These are phyloP conservation scores for Pleurotus tuber-regium DNA, from an alignment of 768 basidiomycete species.

Conservation along the genomic window DNA sequence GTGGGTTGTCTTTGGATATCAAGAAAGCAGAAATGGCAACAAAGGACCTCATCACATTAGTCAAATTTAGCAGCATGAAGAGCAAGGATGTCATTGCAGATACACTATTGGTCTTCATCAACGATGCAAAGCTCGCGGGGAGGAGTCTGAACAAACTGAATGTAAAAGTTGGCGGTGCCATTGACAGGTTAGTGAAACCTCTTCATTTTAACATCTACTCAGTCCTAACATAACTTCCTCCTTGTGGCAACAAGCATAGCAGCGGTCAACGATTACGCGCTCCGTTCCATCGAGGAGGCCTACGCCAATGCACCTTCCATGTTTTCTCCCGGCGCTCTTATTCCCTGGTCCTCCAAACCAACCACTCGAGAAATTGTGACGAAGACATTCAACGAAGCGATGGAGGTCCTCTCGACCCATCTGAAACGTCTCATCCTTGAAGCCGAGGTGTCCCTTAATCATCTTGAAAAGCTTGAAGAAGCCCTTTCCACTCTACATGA, in stretches of 20 bases:
- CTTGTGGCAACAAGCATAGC: slow-evolving; percentile 56
- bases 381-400: slow-evolving; percentile 57
- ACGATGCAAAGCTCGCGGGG: slow-evolving; percentile 59
- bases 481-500: slow-evolving; percentile 56
- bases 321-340: slow-evolving; percentile 32
- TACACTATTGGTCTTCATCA: slow-evolving; percentile 50
- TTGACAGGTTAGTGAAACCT: slow-evolving; percentile 58
- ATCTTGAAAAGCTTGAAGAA: slow-evolving; percentile 63
- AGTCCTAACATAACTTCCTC: slow-evolving; percentile 5
- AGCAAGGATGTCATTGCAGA: slow-evolving; percentile 57
- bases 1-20: slow-evolving; percentile 61
- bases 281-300: slow-evolving; percentile 51
- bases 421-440: slow-evolving; percentile 64
- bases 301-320: slow-evolving; percentile 31
- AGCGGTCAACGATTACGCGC: slow-evolving; percentile 71
- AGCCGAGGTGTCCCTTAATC: slow-evolving; percentile 52
- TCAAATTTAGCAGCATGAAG: slow-evolving; percentile 60
- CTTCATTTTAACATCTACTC: not conserved
- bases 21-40: slow-evolving; percentile 80
- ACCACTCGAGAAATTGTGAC: slow-evolving; percentile 43
- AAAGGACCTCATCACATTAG: slow-evolving; percentile 59
- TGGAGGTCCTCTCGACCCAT: slow-evolving; percentile 52
- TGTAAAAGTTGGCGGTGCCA: slow-evolving; percentile 67
- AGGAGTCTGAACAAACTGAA: slow-evolving; percentile 60
- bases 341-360: slow-evolving; percentile 35